Conservation (phyloP, 176 grass and related monocot species). For the Triticum monococcum region DNA sequence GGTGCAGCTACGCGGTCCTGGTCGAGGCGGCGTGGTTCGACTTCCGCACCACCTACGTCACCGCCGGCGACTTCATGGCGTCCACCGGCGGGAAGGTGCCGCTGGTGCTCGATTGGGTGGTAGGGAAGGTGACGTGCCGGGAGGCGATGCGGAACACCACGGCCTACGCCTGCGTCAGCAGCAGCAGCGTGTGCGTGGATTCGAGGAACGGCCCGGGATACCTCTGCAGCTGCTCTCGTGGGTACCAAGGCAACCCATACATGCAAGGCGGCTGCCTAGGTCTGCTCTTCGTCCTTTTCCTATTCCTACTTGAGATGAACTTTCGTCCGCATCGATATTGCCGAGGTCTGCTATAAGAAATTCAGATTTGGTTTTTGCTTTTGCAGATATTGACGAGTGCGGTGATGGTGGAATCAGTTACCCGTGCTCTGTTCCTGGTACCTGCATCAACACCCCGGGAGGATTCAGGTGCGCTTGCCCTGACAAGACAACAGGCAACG, state of each 20-base stretch:
- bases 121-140: slow-evolving; percentile 30
- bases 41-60: slow-evolving; percentile 43
- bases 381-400: slow-evolving; percentile 65
- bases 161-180: slow-evolving; percentile 40
- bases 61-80: background rate
- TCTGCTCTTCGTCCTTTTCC: background rate
- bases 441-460: slow-evolving; percentile 42
- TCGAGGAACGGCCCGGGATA: slow-evolving; percentile 40
- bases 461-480: slow-evolving; percentile 35
- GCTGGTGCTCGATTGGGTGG: slow-evolving; percentile 55
- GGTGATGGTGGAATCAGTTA: background rate
- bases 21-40: slow-evolving; percentile 40
- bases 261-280: slow-evolving; percentile 47
- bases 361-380: background rate
- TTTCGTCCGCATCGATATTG: background rate
- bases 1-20: slow-evolving; percentile 50
- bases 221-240: slow-evolving; percentile 49
- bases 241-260: slow-evolving; percentile 64
- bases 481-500: background rate
- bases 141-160: slow-evolving; percentile 21
- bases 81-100: slow-evolving; percentile 29
- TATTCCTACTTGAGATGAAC: background rate
- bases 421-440: slow-evolving; percentile 41
- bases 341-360: background rate
- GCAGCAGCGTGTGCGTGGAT: slow-evolving; percentile 24